Evolutionary conservation across 352 stramenopile species (phyloP).

Genomic region (Phytophthora pistaciae): DNA sequence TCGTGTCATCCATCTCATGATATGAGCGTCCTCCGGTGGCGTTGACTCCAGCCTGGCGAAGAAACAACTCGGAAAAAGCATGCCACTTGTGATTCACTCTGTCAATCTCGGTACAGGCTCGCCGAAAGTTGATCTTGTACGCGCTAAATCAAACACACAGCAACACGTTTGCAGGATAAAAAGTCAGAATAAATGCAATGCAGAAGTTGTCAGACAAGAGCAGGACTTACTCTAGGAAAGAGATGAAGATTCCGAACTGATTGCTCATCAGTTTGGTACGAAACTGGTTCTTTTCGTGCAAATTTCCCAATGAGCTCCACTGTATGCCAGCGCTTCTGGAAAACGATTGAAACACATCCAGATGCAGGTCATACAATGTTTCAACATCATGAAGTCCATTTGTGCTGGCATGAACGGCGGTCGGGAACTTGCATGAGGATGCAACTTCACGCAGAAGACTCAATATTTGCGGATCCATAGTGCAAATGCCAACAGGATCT

Average conservation of each 20-base stretch:
- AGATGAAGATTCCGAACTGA: slow-evolving; percentile 64
- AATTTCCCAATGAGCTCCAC: slow-evolving; percentile 43
- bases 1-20: slow-evolving; percentile 59
- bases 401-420: slow-evolving; percentile 26
- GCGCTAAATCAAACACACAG: slow-evolving; percentile 39
- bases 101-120: slow-evolving; percentile 63
- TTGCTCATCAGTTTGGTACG: slow-evolving; percentile 68
- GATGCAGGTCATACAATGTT: slow-evolving; percentile 67
- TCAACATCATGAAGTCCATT: slow-evolving; percentile 28
- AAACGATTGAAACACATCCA: slow-evolving; percentile 76
- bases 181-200: not conserved
- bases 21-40: slow-evolving; percentile 31
- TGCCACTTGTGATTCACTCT: slow-evolving; percentile 62
- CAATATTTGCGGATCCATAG: slow-evolving; percentile 62
- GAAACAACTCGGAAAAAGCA: slow-evolving; percentile 58
- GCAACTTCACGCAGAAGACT: slow-evolving; percentile 55
- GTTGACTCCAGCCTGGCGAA: slow-evolving; percentile 41
- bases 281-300: slow-evolving; percentile 41
- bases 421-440: slow-evolving; percentile 48
- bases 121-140: slow-evolving; percentile 78
- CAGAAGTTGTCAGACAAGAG: not conserved
- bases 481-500: slow-evolving; percentile 48
- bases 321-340: slow-evolving; percentile 51
- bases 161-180: not conserved
- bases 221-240: slow-evolving; percentile 70